phyloP scores from a whole-genome alignment of 805 yeast species.

The Spathaspora hagerdaliae region DNA sequence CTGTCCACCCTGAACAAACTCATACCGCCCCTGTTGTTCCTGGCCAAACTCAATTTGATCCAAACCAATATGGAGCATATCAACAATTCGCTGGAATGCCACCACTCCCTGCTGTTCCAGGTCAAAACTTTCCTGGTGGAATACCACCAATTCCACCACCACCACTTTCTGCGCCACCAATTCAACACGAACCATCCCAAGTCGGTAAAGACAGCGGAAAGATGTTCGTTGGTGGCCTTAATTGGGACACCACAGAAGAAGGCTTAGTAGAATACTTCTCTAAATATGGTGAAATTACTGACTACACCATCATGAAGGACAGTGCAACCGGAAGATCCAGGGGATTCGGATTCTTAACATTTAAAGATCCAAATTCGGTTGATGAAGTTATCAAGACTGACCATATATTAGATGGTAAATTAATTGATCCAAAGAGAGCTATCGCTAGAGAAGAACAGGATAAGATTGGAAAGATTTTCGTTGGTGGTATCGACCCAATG shows the following conservation, averaged over 20 bases:
- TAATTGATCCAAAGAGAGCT: constrained; percentile 96
- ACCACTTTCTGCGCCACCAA: constrained; percentile 3
- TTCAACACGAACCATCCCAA: constrained; percentile 20
- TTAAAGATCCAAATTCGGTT: constrained; percentile 75
- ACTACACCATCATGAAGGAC: constrained; percentile 91
- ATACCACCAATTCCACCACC: constrained; percentile 19
- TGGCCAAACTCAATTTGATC: constrained; percentile 3
- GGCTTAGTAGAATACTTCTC: constrained; percentile 75
- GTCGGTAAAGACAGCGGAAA: constrained; percentile 68
- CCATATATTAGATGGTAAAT: constrained; percentile 90
- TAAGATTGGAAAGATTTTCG: constrained; percentile 92
- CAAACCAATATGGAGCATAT: constrained; percentile 6
- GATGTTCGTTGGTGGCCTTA: constrained; percentile 94
- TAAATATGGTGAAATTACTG: constrained; percentile 84
- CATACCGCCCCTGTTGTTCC: not conserved
- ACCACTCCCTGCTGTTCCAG: constrained; percentile 6
- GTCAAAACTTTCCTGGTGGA: constrained; percentile 4
- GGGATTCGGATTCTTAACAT: constrained; percentile 93
- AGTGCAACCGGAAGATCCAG: constrained; percentile 80
- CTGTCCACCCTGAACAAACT: constrained; percentile 1
- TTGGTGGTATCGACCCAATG: constrained; percentile 93
- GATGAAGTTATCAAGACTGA: constrained; percentile 81
- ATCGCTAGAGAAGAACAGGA: constrained; percentile 97
- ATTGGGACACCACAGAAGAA: constrained; percentile 97
- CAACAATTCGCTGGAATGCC: constrained; percentile 16